Evolutionary conservation across 345 rosid species (phyloP), one percentile per base, ranked within the genome.

Genomic region (Citropsis articulata): DNA sequence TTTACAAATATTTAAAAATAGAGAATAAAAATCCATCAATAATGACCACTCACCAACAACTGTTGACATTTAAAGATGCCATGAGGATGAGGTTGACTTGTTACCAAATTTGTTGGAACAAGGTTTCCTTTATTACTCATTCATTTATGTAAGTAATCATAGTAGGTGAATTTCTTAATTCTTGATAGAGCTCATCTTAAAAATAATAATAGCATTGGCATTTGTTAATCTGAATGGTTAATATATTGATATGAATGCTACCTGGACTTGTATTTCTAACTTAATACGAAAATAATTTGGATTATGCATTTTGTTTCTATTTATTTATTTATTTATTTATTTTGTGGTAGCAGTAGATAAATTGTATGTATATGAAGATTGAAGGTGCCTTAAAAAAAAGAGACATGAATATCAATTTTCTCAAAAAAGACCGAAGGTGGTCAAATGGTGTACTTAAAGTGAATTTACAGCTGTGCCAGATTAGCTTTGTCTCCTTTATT

Each of bases 31-130:
- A 57, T 10, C 53, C 22, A 65, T 33, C 22, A 33, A 33, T 8
- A 50, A 66, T 75, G 78, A 66, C 64, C 50, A 9, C 64, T 28
- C 75, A 75, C 78, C 78, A 50, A 55, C 53, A 50, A 50, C 9
- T 66, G 64, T 31, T 48, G 78, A 66, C 64, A 75, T 31, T 65
- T 50, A 33, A 53, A 33, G 40, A 9, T 53, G 35, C 56, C 24
- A 33, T 55, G 79, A 66, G 18, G 36, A 33, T 36, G 79, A 66
- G 25, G 12, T 75, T 24, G 50, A 75, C 72, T 76, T 18, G 64
- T 21, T 53, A 66, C 79, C 72, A n/a, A 53, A n/a, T 48, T 48
- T 64, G 56, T 75, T 35, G 21, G 21, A 21, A 35, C 71, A 65
- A 76, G 14, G 12, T 48, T 64, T 75, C 31, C 60, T 53, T 45